Evolutionary conservation across 2,329 filamentous ascomycete genomes (phyloP).

Genomic region (Penicillium glabrum): DNA sequence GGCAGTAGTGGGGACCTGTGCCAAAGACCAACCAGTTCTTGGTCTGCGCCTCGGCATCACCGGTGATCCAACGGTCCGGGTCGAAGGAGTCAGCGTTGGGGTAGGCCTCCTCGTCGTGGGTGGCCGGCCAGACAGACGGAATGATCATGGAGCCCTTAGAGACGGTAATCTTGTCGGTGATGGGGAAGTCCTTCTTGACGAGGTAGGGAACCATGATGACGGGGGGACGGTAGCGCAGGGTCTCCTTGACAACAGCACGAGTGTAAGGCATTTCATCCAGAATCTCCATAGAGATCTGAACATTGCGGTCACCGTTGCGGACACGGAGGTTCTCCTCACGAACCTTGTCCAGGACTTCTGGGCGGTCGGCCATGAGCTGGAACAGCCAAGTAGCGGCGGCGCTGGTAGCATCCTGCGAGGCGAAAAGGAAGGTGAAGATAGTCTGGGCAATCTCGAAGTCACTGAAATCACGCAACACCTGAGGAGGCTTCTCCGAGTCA

Average conservation of each 20-base stretch:
- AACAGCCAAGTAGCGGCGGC: constrained; percentile 94
- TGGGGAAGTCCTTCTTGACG: constrained; percentile 92
- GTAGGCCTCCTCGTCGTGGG: constrained; percentile 91
- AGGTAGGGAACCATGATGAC: constrained; percentile 97
- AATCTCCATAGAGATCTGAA: constrained; percentile 74
- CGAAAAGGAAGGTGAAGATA: constrained; percentile 94
- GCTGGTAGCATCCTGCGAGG: constrained; percentile 94
- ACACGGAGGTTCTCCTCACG: constrained; percentile 83
- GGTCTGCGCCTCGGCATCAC: constrained; percentile 82
- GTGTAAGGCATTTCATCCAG: constrained; percentile 89
- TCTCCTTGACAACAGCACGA: constrained; percentile 85
- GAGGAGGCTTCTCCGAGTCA: constrained; percentile 74
- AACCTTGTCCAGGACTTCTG: constrained; percentile 86
- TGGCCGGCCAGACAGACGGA: constrained; percentile 83
- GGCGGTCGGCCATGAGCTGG: constrained; percentile 88
- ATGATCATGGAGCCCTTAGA: constrained; percentile 95
- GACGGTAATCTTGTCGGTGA: constrained; percentile 84
- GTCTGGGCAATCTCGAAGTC: constrained; percentile 93
- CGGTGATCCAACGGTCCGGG: constrained; percentile 87
- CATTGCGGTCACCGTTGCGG: constrained; percentile 72
- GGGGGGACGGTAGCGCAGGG: constrained; percentile 89
- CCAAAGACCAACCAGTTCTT: constrained; percentile 99
- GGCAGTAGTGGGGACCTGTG: constrained; percentile 92
- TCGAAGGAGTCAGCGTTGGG: constrained; percentile 84
- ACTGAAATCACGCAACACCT: constrained; percentile 79